Evolutionary conservation across 1,284 basidiomycete species (phyloP), one percentile per base, ranked within the genome.

Genomic region (Moniliophthora roreri): DNA sequence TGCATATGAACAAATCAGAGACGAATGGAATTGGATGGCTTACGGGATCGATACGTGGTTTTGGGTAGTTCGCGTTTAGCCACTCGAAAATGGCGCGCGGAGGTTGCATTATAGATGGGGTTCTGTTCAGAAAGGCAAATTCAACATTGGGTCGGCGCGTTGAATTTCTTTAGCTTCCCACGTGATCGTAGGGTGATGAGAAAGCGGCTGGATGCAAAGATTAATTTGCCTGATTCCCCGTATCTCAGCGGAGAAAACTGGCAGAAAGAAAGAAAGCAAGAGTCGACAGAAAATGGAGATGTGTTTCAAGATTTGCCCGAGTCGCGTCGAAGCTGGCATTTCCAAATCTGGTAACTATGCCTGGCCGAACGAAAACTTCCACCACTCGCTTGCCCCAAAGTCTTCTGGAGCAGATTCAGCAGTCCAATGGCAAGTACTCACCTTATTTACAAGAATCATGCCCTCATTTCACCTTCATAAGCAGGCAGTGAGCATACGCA

Each of bases 31-130:
- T 15, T 15, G 39, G 4, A 1, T n/a, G 2, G 48, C 74, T 61
- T 64, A 82, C 83, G 48, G 76, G 76, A 63, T 86, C 83, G 13
- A 86, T 69, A 50, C 69, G 67, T 21, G 84, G 84, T 48, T 69
- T 77, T 28, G 77, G 78, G 66, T 83, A 84, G 34, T 74, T 64
- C 20, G 64, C 62, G 6, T 73, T 64, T 9, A 85, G 66, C 77
- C 80, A 85, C 21, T 71, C 65, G 4, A 60, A 48, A 21, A 80
- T 64, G 56, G 68, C 62, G 37, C 53, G 53, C 24, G 73, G 73
- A 45, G 62, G 54, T 40, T 62, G 51, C 67, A 73, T 72, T 40
- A 51, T 6, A 32, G 28, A 32, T 32, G 28, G 28, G 6, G 28
- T n/a, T n/a, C n/a, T n/a, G 28, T 32, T 32, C 28, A 32, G 28